Percentiles rank a stretch among this genome's conserved stretches.
These are phyloP conservation scores for Wickerhamomyces ciferrii DNA, from an alignment of 805 yeast species.

Conservation along the genomic window DNA sequence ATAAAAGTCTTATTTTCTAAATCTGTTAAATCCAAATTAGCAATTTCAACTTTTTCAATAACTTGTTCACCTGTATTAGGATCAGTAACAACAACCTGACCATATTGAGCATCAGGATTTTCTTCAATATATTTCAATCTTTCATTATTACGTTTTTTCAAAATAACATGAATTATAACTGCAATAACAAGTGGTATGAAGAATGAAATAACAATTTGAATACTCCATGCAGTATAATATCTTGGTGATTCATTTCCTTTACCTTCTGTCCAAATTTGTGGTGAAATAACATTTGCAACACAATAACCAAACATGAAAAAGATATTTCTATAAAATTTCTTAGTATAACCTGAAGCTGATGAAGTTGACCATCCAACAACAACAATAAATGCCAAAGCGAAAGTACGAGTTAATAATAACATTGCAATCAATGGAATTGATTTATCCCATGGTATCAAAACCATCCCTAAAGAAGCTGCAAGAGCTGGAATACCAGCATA, in stretches of 20 bases:
- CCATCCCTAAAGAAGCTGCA: slow-evolving; percentile 34
- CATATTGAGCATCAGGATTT: slow-evolving; percentile 11
- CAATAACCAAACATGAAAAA: slow-evolving; percentile 32
- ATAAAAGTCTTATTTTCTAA: slow-evolving; percentile 39
- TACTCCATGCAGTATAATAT: slow-evolving; percentile 38
- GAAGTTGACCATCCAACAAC: slow-evolving; percentile 6
- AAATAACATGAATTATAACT: slow-evolving; percentile 28
- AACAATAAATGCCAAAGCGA: slow-evolving; percentile 22
- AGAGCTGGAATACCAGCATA: slow-evolving; percentile 16
- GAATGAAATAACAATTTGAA: slow-evolving; percentile 41
- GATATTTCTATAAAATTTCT: slow-evolving; percentile 33
- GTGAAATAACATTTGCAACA: slow-evolving; percentile 37
- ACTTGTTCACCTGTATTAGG: slow-evolving; percentile 23
- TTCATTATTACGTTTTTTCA: slow-evolving; percentile 31
- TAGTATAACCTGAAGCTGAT: slow-evolving; percentile 33
- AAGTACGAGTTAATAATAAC: slow-evolving; percentile 23
- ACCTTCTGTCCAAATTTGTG: slow-evolving; percentile 38
- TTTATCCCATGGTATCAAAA: slow-evolving; percentile 30
- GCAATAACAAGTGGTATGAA: slow-evolving; percentile 28
- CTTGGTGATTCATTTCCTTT: slow-evolving; percentile 29
- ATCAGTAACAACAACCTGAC: slow-evolving; percentile 19
- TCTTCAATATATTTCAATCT: slow-evolving; percentile 20
- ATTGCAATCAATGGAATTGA: slow-evolving; percentile 24
- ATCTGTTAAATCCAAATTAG: slow-evolving; percentile 41
- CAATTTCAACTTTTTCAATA: slow-evolving; percentile 27